Evolutionary conservation across 1,139 yeast genomes (phyloP).

Genomic region (Yueomyces sp.): DNA sequence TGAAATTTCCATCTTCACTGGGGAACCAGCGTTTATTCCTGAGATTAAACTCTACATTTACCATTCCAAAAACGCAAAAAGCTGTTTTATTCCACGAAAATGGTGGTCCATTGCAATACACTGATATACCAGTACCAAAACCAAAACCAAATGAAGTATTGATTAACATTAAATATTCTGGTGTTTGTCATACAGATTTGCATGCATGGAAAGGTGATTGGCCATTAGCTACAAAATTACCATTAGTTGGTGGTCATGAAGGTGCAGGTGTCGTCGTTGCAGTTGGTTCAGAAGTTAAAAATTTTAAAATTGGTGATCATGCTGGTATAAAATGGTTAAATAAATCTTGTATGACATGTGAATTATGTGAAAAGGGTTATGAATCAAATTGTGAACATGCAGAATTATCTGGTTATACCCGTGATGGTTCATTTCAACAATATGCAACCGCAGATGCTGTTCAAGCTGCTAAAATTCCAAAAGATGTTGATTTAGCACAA

Average conservation of each 20-base stretch:
- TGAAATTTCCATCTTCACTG: background rate
- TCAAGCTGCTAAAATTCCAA: conserved; percentile 60
- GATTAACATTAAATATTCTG: conserved; percentile 51
- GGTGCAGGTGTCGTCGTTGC: conserved; percentile 76
- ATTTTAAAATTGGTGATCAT: conserved; percentile 56
- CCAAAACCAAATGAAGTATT: conserved; percentile 51
- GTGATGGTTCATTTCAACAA: conserved; percentile 72
- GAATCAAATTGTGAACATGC: conserved; percentile 61
- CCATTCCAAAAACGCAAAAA: conserved; percentile 37
- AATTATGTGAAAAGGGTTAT: conserved; percentile 48
- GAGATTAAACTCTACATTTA: background rate
- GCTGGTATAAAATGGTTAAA: conserved; percentile 73
- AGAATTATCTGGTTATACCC: conserved; percentile 65
- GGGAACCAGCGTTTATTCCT: background rate
- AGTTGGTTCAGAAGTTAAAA: conserved; percentile 50
- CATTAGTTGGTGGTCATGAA: conserved; percentile 68
- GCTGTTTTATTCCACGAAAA: conserved; percentile 38
- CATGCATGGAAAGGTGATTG: conserved; percentile 67
- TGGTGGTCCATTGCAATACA: conserved; percentile 39
- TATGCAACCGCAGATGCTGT: conserved; percentile 71
- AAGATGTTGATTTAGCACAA: conserved; percentile 52
- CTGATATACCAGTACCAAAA: conserved; percentile 46
- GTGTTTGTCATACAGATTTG: conserved; percentile 59
- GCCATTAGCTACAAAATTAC: conserved; percentile 49
- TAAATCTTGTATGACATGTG: conserved; percentile 61